Conservation (phyloP, 306 rosid species). For the Quercus gilva region DNA sequence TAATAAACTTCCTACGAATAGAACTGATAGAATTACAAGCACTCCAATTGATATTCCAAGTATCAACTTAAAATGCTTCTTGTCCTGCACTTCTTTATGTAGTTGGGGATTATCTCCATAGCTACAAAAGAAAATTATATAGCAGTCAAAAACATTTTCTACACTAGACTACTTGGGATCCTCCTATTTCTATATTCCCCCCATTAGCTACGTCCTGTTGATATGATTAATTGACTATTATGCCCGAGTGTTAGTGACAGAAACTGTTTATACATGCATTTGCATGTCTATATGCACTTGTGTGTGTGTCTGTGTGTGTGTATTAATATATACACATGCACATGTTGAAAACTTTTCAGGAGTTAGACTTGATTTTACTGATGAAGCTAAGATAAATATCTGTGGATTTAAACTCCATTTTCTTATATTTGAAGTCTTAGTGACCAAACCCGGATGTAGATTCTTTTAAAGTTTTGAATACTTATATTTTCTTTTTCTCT, state of each 20-base stretch:
- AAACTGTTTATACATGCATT: too few relatives aligned
- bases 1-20: slow-evolving; percentile 59
- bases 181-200: neutral
- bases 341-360: slow-evolving; percentile 1
- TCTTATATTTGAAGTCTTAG: neutral
- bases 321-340: neutral
- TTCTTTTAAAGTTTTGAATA: neutral
- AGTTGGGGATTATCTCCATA: slow-evolving; percentile 58
- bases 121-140: slow-evolving; percentile 41
- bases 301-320: too few relatives aligned
- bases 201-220: too few relatives aligned
- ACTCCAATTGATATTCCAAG: slow-evolving; percentile 67
- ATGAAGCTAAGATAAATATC: neutral
- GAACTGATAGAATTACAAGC: slow-evolving; percentile 41
- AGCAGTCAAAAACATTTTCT: slow-evolving; percentile 10
- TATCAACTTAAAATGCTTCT: slow-evolving; percentile 61
- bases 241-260: too few relatives aligned
- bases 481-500: neutral
- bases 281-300: too few relatives aligned
- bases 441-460: neutral
- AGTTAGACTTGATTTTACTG: neutral
- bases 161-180: neutral
- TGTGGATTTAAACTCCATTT: neutral
- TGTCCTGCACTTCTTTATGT: slow-evolving; percentile 34
- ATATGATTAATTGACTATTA: too few relatives aligned